phyloP scores from a whole-genome alignment of 1,284 basidiomycete genomes.

The Ustilago vetiveriae region DNA sequence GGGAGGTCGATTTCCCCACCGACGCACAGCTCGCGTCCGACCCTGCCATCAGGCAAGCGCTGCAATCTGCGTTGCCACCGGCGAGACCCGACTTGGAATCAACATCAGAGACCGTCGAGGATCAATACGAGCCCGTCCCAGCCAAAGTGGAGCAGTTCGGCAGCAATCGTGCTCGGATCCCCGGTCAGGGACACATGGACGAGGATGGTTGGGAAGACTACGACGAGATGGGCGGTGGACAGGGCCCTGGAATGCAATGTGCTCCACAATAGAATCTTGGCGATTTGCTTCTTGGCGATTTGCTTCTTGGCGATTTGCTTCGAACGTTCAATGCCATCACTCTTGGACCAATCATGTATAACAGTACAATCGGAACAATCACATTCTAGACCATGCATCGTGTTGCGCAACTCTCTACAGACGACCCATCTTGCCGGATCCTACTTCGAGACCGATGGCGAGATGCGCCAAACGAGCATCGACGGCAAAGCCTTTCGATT shows the following conservation, averaged over 20 bases:
- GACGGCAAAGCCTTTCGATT: slow-evolving; percentile 53
- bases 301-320: background rate
- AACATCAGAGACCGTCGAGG: slow-evolving; percentile 30
- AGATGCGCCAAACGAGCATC: slow-evolving; percentile 64
- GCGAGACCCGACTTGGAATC: slow-evolving; percentile 43
- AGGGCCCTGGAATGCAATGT: slow-evolving; percentile 58
- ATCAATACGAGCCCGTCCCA: slow-evolving; percentile 32
- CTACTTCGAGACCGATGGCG: slow-evolving; percentile 59
- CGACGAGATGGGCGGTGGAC: slow-evolving; percentile 34
- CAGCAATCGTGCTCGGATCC: slow-evolving; percentile 37
- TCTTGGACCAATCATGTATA: slow-evolving; percentile 10
- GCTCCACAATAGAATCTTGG: slow-evolving; percentile 39
- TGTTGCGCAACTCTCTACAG: slow-evolving; percentile 11
- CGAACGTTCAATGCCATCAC: slow-evolving; percentile 8
- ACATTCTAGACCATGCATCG: slow-evolving; percentile 1
- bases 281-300: too few species aligned
- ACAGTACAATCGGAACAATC: slow-evolving; percentile 10
- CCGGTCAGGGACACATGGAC: slow-evolving; percentile 39
- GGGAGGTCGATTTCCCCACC: slow-evolving; percentile 62
- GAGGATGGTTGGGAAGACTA: slow-evolving; percentile 49
- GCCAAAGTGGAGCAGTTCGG: slow-evolving; percentile 48
- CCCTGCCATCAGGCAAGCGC: slow-evolving; percentile 25
- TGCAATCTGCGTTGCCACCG: slow-evolving; percentile 46
- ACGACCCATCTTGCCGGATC: slow-evolving; percentile 35
- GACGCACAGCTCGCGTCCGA: slow-evolving; percentile 46